Conservation (phyloP, 768 basidiomycete species). For the Tulasnella sp. region DNA sequence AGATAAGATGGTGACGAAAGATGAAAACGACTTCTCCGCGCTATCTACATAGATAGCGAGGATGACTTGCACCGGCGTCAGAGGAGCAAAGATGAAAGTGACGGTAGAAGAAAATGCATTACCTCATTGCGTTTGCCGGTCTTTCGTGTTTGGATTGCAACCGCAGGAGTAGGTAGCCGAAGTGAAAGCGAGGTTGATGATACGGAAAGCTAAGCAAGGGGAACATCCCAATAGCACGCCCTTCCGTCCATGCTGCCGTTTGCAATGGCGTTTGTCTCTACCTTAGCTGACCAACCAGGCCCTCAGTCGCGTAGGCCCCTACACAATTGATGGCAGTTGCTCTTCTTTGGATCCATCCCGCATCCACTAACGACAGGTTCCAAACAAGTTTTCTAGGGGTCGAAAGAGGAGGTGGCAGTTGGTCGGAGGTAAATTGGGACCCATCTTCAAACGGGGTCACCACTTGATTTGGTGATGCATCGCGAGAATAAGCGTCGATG, state of each 20-base stretch:
- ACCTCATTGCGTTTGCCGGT: conserved; percentile 50
- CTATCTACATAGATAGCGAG: conserved; percentile 72
- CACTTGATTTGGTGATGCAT: too few relatives aligned
- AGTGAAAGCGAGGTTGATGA: conserved; percentile 80
- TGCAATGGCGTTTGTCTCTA: too few relatives aligned
- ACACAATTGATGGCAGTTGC: too few relatives aligned
- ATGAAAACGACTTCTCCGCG: neutral
- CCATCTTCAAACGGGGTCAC: too few relatives aligned
- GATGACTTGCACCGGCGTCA: conserved; percentile 82
- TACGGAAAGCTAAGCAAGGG: conserved; percentile 62
- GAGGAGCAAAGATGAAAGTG: conserved; percentile 78
- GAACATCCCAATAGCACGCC: neutral
- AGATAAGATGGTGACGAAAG: conserved; percentile 28
- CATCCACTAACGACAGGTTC: too few relatives aligned
- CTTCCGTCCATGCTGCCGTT: neutral
- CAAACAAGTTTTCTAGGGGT: too few relatives aligned
- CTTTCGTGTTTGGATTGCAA: conserved; percentile 70
- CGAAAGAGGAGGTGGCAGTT: too few relatives aligned
- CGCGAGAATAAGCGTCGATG: too few relatives aligned
- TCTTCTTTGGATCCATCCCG: too few relatives aligned
- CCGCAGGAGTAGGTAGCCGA: conserved; percentile 71
- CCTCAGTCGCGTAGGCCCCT: too few relatives aligned
- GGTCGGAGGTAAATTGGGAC: too few relatives aligned
- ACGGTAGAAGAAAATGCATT: conserved; percentile 70
- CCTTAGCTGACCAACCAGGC: too few relatives aligned